Evolutionary conservation across 1,284 basidiomycete genomes (phyloP), one percentile per base, ranked within the genome.

Genomic region (Apiotrichum montevideense): DNA sequence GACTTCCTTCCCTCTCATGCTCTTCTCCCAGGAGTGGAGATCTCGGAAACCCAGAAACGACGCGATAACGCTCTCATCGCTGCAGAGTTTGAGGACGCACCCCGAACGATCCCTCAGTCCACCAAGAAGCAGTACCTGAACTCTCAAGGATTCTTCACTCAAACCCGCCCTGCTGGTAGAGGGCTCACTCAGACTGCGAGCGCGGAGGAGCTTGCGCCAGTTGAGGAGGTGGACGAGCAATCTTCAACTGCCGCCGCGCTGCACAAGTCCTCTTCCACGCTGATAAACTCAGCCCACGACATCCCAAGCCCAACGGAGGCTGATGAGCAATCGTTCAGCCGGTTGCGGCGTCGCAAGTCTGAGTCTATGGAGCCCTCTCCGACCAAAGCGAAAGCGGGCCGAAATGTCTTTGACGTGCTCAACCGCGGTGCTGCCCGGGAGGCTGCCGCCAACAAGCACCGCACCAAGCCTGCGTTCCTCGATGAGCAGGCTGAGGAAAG

Each of bases 401-500:
- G 34, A 14, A 61, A 61, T 15, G 59, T 59, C 1, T 63, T 61
- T 29, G 54, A 56, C 9, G 4, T 52, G 13, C 46, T 63, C 1
- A 29, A 40, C 33, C 35, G 21, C 1, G 54, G 54, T 13, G 42
- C 48, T 6, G 42, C 39, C 2, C 53, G 49, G 13, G 35, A 39
- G 9, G 6, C 51, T 55, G 29, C 53, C 7, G 33, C 37, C 13
- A 10, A 42, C 34, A 41, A 44, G 40, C 45, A 35, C 14, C 9
- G 39, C 10, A 32, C 15, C 39, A 52, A 58, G 35, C 50, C 54
- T 0, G 57, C 54, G 13, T 51, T 68, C 32, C 52, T 75, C 35
- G 71, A 75, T 39, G 68, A 62, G 40, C 67, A 75, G 50, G 73
- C 73, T 1, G 73, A 73, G 51, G 73, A 75, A 50, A 70, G 68